Conservation (phyloP, 1,284 basidiomycete genomes). For the Moniliella sp. region DNA sequence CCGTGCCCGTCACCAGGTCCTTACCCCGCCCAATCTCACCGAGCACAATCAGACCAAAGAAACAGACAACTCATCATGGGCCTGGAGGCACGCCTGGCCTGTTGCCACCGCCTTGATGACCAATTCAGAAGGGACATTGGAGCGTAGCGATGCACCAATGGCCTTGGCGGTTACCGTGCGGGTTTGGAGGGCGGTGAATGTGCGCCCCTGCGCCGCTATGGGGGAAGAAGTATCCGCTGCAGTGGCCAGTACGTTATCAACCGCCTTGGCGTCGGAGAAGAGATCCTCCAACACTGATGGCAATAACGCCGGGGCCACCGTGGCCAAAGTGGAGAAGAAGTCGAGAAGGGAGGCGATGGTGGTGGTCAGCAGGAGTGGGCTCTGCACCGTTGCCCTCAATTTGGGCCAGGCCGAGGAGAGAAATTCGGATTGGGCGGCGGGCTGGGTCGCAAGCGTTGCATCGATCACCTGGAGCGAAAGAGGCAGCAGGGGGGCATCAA, state of each 20-base stretch:
- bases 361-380: too few species aligned
- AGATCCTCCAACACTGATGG: slow-evolving; percentile 1
- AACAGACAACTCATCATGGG: slow-evolving; percentile 12
- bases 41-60: slow-evolving; percentile 14
- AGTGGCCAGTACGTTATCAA: too few species aligned
- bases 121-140: slow-evolving; percentile 3
- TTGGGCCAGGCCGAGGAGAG: slow-evolving; percentile 13
- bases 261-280: slow-evolving; percentile 3
- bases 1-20: slow-evolving; percentile 8
- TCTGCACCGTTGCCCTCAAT: too few species aligned
- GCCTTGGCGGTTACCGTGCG: slow-evolving; percentile 16
- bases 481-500: too few species aligned
- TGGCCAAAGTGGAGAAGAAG: slow-evolving; percentile 62
- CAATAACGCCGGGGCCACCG: slow-evolving; percentile 43
- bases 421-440: slow-evolving; percentile 11
- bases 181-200: slow-evolving; percentile 7
- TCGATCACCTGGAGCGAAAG: too few species aligned
- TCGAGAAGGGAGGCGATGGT: slow-evolving; percentile 56
- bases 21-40: slow-evolving; percentile 19
- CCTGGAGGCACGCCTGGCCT: too few species aligned
- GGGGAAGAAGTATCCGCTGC: too few species aligned
- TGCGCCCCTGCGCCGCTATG: not conserved
- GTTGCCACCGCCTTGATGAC: not conserved
- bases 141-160: slow-evolving; percentile 13
- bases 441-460: slow-evolving; percentile 13